A percentile compares a stretch with the other conserved stretches of the same genome.
Conservation (phyloP, 176 grass and related monocot genomes). For the bread wheat (Triticum aestivum) region IWGSC_CS_RefSeq_v2.1 NC_057812.1:286837466-286837965, state of each 20-base stretch:
- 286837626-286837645: slow-evolving; percentile 60
- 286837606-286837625: slow-evolving; percentile 28
- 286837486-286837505: slow-evolving; percentile 11
- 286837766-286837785: not conserved
- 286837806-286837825: slow-evolving; percentile 50
- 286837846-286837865: slow-evolving; percentile 19
- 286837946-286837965: not conserved
- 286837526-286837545: slow-evolving; percentile 21
- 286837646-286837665: slow-evolving; percentile 37
- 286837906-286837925: not conserved
- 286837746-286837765: not conserved
- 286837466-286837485: not conserved
- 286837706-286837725: not conserved
- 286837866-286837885: slow-evolving; percentile 23
- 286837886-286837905: slow-evolving; percentile 4
- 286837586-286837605: slow-evolving; percentile 36
- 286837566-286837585: slow-evolving; percentile 12
- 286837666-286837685: not conserved
- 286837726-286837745: not conserved
- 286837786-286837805: not conserved
- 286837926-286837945: not conserved
- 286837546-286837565: slow-evolving; percentile 6
- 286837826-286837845: slow-evolving; percentile 13
- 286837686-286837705: not conserved
- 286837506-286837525: slow-evolving; percentile 19